Evolutionary conservation across 2,329 filamentous ascomycete species (phyloP), one percentile per base, ranked within the genome.

Genomic region (Alternaria viburni): DNA sequence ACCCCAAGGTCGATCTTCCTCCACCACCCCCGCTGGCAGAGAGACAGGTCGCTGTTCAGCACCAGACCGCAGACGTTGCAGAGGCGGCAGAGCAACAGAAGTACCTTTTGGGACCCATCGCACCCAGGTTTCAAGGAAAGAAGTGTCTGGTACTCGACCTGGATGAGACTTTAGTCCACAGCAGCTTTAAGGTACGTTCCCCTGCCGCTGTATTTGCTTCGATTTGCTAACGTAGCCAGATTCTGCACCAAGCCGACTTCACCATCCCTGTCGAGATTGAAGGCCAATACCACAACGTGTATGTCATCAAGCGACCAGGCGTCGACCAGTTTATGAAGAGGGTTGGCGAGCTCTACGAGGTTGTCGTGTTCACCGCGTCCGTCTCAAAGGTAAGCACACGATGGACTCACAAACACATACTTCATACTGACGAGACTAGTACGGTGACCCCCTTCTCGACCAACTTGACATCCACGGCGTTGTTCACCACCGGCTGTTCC

Each of bases 321-420:
- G 96, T 99, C 19, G 96, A 99, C 78, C 91, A 96, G 69, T 99
- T 99, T 81, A 97, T 99, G 93, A 98, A 98, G 85, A 87, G 96
- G 63, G 94, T 99, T 36, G 96, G 96, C 54, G 96, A 99, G 82
- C 86, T 99, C 54, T 99, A 98, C 76, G 96, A 99, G 83, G 95
- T 99, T 52, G 96, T 99, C 25, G 95, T 99, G 49, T 99, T 99
- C 79, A 99, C 96, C 44, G 96, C 96, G 57, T 99, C 96, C 9
- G 96, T 99, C 55, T 97, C 96, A 44, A 99, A 99, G 88, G 93
- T 94, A 83, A 70, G 74, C 69, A 7, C 36, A 41, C 15, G 15
- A 41, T 3, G 13, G 26, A 15, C 9, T 12, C 8, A 45, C 12
- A 15, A 17, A 46, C 17, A 25, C 23, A 17, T 11, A 19, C 46